Conservation (phyloP, 176 grass and related monocot species). For the Ampelocalamus luodianensis region DNA sequence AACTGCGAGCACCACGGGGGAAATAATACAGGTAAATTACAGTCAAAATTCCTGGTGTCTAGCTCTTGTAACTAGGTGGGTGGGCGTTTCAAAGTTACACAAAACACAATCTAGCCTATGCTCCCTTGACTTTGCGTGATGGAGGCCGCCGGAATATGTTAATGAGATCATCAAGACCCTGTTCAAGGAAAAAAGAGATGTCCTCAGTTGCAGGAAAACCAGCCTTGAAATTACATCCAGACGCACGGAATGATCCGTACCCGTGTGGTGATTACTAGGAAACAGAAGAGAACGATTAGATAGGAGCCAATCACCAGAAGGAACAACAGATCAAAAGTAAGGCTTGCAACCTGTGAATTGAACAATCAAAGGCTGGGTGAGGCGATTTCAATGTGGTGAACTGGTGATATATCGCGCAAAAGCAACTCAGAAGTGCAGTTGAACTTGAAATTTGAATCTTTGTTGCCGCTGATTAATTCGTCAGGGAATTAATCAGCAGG, state of each 20-base stretch:
- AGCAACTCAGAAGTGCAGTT: not conserved
- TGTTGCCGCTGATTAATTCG: not conserved
- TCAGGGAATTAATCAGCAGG: not conserved
- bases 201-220: slow-evolving; percentile 17
- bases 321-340: slow-evolving; percentile 90
- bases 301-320: slow-evolving; percentile 83
- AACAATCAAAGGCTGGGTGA: slow-evolving; percentile 18
- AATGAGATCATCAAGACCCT: slow-evolving; percentile 98
- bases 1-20: not conserved
- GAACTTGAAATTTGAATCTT: slow-evolving; percentile 11
- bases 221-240: not conserved
- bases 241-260: slow-evolving; percentile 49
- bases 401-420: not conserved
- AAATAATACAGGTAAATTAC: slow-evolving; percentile 35
- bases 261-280: slow-evolving; percentile 94
- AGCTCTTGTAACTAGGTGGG: slow-evolving; percentile 55
- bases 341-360: slow-evolving; percentile 77
- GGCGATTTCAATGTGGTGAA: slow-evolving; percentile 12
- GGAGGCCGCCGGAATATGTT: slow-evolving; percentile 91
- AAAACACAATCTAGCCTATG: slow-evolving; percentile 57
- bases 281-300: slow-evolving; percentile 90
- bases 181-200: slow-evolving; percentile 1
- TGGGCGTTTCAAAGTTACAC: slow-evolving; percentile 50
- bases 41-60: slow-evolving; percentile 51
- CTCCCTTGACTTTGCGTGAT: slow-evolving; percentile 80